Evolutionary conservation across 2,329 filamentous ascomycete genomes (phyloP), one percentile per base, ranked within the genome.

Genomic region (Fusarium xylarioides): DNA sequence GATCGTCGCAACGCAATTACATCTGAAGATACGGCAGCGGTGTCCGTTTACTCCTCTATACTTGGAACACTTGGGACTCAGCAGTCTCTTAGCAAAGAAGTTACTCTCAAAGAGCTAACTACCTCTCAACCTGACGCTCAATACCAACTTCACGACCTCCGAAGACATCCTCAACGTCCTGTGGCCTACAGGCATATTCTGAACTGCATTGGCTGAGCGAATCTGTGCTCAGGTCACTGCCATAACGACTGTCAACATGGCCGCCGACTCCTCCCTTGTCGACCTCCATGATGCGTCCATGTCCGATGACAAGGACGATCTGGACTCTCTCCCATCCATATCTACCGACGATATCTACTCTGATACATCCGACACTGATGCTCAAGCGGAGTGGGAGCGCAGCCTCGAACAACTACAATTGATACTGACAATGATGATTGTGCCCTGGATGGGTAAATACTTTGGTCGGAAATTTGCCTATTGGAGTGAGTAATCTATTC

Each of bases 361-460:
- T 37, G 90, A 92, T 55, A 86, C 87, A 19, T 73, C 71, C 68
- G 86, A 92, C 68, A 94, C 93, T 43, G 95, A 98, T 80, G 96
- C 96, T 15, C 95, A 99, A 82, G 89, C 90, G 69, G 95, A 99
- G 84, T 99, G 96, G 96, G 92, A 95, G 78, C 93, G 95, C 78
- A 97, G 93, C 78, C 85, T 99, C 71, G 94, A 98, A 82, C 96
- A 99, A 84, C 84, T 99, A 68, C 95, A 99, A 85, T 87, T 98
- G 74, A 87, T 99, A 75, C 83, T 98, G 80, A 97, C 93, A 26
- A 97, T 99, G 94, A 93, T 98, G 54, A 83, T 98, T 76, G 92
- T 99, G 56, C 96, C 96, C 6, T 98, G 97, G 82, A 86, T 94
- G 76, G 96, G 96, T 66, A 99, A 98, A 84, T 98, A 95, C 84